These are phyloP conservation scores for Aspergillus vadensis DNA, from an alignment of 2,329 filamentous ascomycete species.

Conservation along the genomic window DNA sequence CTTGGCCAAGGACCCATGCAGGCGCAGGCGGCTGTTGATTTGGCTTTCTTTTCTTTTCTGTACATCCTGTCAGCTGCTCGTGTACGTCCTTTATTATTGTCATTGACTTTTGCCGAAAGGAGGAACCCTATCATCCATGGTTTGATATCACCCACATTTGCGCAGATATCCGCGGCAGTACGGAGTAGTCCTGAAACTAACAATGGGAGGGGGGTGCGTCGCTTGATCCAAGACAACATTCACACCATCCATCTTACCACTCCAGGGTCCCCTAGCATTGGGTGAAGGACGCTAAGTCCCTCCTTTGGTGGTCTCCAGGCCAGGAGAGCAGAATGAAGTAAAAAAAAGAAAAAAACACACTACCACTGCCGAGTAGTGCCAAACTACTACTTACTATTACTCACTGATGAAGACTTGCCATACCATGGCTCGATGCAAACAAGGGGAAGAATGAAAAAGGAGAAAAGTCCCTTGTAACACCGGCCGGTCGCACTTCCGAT, in stretches of 20 bases:
- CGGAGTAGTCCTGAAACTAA: constrained; percentile 7
- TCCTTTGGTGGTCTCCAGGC: not conserved
- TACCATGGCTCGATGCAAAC: not conserved
- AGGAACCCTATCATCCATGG: constrained; percentile 10
- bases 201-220: not conserved
- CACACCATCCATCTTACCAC: constrained; percentile 5
- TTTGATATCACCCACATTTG: constrained; percentile 10
- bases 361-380: not conserved
- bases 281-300: constrained; percentile 9
- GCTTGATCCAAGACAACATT: constrained; percentile 11
- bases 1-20: constrained; percentile 14
- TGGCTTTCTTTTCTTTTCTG: constrained; percentile 7
- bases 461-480: not conserved
- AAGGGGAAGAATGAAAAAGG: not conserved
- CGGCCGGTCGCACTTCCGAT: not conserved
- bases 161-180: constrained; percentile 8
- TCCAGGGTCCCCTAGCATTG: constrained; percentile 17
- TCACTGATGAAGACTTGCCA: not conserved
- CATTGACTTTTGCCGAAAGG: constrained; percentile 7
- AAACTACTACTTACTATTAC: no score
- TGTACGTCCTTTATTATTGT: constrained; percentile 13
- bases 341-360: no score
- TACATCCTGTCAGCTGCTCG: constrained; percentile 7
- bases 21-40: constrained; percentile 16
- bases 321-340: not conserved